Evolutionary conservation across 73 alveolate species (phyloP).

Genomic region (Tetrahymena borealis): DNA sequence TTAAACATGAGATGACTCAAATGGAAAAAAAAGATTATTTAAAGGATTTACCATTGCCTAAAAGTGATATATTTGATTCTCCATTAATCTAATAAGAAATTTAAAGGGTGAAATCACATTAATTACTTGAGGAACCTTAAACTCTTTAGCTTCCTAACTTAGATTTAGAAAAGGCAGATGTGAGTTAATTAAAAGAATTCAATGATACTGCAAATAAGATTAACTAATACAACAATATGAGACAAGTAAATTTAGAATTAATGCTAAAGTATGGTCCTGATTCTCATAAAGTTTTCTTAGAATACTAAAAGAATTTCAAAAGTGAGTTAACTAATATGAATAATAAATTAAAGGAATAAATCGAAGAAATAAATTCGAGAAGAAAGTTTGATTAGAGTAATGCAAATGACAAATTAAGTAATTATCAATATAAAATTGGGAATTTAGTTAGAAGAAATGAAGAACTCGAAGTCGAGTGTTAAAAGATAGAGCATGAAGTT

Average conservation of each 20-base stretch:
- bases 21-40: not conserved
- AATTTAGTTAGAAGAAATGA: not conserved
- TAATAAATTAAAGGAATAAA: not conserved
- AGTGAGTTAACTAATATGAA: not conserved
- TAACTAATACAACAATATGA: not conserved
- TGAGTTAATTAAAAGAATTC: not conserved
- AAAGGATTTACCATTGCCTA: not conserved
- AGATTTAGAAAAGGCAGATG: not conserved
- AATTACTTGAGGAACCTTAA: not conserved
- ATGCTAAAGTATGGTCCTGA: not conserved
- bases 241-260: not conserved
- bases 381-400: not conserved
- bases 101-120: not conserved
- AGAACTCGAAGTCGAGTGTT: not conserved
- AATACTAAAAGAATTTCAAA: not conserved
- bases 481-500: not conserved
- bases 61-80: not conserved
- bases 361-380: not conserved
- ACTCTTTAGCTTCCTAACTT: not conserved
- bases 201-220: not conserved
- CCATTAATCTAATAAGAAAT: not conserved
- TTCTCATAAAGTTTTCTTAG: not conserved
- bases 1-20: not conserved
- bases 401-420: not conserved
- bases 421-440: not conserved